Percentiles rank a stretch among this genome's conserved stretches.
Evolutionary conservation across 768 basidiomycete species (phyloP).

Genomic region (Tricholoma sp.): DNA sequence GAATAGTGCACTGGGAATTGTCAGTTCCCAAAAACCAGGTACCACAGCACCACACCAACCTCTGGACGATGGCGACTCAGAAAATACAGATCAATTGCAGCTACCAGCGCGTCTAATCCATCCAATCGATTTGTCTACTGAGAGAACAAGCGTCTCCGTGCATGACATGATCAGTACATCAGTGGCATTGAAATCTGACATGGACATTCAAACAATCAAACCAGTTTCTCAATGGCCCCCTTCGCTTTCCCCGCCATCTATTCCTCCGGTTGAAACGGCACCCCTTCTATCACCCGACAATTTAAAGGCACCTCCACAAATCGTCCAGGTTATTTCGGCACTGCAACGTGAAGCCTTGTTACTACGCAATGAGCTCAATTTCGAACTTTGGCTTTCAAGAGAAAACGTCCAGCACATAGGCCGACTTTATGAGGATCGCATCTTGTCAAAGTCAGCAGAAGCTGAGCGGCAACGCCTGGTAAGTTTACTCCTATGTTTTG

Average conservation of each 20-base stretch:
- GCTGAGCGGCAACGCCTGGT: slow-evolving; percentile 80
- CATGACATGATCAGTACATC: slow-evolving; percentile 73
- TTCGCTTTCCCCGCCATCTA: slow-evolving; percentile 32
- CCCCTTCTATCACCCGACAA: slow-evolving; percentile 9
- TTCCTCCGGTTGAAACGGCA: slow-evolving; percentile 17
- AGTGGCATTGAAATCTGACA: slow-evolving; percentile 65
- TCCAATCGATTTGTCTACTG: slow-evolving; percentile 32
- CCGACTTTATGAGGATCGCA: slow-evolving; percentile 69
- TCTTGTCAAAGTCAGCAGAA: slow-evolving; percentile 70
- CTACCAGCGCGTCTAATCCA: slow-evolving; percentile 25
- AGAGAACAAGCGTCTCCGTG: slow-evolving; percentile 50
- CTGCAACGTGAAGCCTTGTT: slow-evolving; percentile 75
- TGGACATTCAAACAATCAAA: slow-evolving; percentile 56
- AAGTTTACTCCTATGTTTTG: slow-evolving; percentile 18
- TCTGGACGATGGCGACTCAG: not conserved
- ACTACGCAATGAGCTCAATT: slow-evolving; percentile 77
- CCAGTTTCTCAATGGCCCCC: slow-evolving; percentile 50
- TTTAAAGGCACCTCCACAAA: slow-evolving; percentile 35
- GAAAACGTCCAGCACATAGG: slow-evolving; percentile 82
- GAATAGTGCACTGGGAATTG: slow-evolving; percentile 47
- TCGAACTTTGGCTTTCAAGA: slow-evolving; percentile 78
- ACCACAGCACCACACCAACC: not conserved
- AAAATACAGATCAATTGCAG: slow-evolving; percentile 17
- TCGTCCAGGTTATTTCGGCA: slow-evolving; percentile 61
- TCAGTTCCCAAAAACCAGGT: slow-evolving; percentile 24